Percentiles rank a stretch among this genome's conserved stretches.
These are phyloP conservation scores for Artemisia argyi DNA, from an alignment of 129 eudicot species.

Conservation along the genomic window DNA sequence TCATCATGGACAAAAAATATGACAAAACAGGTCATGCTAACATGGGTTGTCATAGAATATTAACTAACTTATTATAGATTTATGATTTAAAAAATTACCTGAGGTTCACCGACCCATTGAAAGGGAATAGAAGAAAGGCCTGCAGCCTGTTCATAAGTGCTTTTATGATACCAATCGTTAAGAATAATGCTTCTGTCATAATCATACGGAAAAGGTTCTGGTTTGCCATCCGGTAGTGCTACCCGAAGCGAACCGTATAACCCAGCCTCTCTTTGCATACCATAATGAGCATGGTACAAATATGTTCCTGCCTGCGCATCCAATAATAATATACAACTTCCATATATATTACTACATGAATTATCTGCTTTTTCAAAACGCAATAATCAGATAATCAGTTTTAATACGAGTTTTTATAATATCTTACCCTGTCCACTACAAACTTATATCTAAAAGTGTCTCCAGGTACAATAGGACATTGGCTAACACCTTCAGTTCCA, in stretches of 20 bases:
- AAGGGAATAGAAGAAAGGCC: slow-evolving; percentile 75
- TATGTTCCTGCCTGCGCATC: slow-evolving; percentile 77
- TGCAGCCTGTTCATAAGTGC: slow-evolving; percentile 63
- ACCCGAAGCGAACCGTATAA: slow-evolving; percentile 77
- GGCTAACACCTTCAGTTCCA: slow-evolving; percentile 86
- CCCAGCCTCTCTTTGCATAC: slow-evolving; percentile 88
- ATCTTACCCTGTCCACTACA: slow-evolving; percentile 87
- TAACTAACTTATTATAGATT: not conserved
- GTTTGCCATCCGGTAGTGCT: slow-evolving; percentile 47
- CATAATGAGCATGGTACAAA: slow-evolving; percentile 91
- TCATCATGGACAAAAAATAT: not conserved
- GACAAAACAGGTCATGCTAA: not conserved
- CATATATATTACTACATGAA: not conserved
- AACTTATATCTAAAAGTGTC: slow-evolving; percentile 77
- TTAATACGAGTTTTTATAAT: not conserved
- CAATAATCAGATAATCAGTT: not conserved
- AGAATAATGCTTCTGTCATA: slow-evolving; percentile 69
- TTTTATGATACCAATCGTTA: slow-evolving; percentile 85
- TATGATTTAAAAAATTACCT: slow-evolving; percentile 41
- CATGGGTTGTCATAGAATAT: not conserved
- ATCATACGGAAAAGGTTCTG: slow-evolving; percentile 74
- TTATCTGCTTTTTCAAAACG: not conserved
- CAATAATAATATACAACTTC: not conserved
- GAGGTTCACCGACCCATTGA: slow-evolving; percentile 90
- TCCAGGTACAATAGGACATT: slow-evolving; percentile 83